Evolutionary conservation across 2,329 filamentous ascomycete genomes (phyloP).

Genomic region (Tetracladium maxilliforme): DNA sequence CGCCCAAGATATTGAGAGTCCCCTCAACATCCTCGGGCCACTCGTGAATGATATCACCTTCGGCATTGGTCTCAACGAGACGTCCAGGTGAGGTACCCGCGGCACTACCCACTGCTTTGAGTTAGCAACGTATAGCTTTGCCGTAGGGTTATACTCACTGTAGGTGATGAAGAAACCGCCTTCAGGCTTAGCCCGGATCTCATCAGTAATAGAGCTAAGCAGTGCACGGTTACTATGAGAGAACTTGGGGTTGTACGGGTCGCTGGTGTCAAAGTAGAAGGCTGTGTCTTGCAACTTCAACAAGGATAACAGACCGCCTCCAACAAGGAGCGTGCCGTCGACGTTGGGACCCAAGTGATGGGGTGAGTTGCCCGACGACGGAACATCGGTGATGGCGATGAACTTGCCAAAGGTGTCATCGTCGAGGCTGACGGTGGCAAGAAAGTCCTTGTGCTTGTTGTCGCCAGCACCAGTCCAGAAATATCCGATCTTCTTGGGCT

Average conservation of each 20-base stretch:
- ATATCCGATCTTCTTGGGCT: constrained; percentile 52
- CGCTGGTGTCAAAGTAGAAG: constrained; percentile 43
- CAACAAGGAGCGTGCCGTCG: constrained; percentile 41
- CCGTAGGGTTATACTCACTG: constrained; percentile 16
- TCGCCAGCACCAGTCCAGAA: constrained; percentile 49
- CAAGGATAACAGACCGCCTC: constrained; percentile 41
- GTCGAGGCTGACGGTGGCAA: constrained; percentile 42
- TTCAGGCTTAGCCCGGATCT: constrained; percentile 48
- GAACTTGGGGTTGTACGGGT: constrained; percentile 44
- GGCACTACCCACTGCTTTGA: too few species aligned
- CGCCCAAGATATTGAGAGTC: constrained; percentile 37
- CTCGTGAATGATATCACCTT: constrained; percentile 46
- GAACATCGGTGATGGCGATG: constrained; percentile 41
- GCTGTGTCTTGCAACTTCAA: constrained; percentile 45
- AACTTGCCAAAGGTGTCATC: constrained; percentile 49
- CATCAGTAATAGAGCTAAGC: constrained; percentile 43
- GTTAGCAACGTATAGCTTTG: neutral
- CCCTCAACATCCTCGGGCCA: constrained; percentile 41
- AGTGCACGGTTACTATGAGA: constrained; percentile 43
- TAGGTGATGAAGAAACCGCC: constrained; percentile 48
- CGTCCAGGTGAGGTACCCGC: constrained; percentile 42
- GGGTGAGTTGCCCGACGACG: constrained; percentile 41
- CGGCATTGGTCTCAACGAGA: constrained; percentile 42
- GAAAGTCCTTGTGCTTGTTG: constrained; percentile 42
- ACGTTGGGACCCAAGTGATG: constrained; percentile 39